phyloP scores from a whole-genome alignment of 202 grass and related monocot species.

The Hordeum pubiflorum region DNA sequence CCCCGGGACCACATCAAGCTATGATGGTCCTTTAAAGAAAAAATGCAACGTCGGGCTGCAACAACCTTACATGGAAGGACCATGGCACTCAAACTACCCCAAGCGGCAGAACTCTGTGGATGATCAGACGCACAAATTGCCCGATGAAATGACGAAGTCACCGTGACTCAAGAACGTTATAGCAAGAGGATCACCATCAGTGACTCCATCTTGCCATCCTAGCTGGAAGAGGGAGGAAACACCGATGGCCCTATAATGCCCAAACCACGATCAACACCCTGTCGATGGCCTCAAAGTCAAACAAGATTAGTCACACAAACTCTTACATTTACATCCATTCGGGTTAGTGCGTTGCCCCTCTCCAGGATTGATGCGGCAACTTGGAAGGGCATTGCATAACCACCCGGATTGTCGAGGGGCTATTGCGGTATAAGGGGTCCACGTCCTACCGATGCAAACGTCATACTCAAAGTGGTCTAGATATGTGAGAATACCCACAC shows the following conservation, averaged over 20 bases:
- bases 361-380: neutral
- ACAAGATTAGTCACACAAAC: no score
- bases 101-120: neutral
- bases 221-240: neutral
- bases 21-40: neutral
- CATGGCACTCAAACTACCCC: neutral
- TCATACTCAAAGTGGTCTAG: neutral
- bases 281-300: no score
- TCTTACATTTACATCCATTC: no score
- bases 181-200: neutral
- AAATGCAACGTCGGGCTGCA: neutral
- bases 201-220: neutral
- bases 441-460: neutral
- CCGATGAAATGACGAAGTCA: neutral
- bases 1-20: neutral
- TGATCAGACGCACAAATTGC: neutral
- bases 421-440: neutral
- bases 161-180: neutral
- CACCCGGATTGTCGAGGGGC: neutral
- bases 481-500: neutral
- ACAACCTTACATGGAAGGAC: neutral
- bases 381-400: neutral
- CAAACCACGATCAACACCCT: neutral
- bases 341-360: neutral
- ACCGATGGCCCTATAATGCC: neutral